Evolutionary conservation across 306 rosid genomes (phyloP).

Genomic region (Styphnolobium japonicum): DNA sequence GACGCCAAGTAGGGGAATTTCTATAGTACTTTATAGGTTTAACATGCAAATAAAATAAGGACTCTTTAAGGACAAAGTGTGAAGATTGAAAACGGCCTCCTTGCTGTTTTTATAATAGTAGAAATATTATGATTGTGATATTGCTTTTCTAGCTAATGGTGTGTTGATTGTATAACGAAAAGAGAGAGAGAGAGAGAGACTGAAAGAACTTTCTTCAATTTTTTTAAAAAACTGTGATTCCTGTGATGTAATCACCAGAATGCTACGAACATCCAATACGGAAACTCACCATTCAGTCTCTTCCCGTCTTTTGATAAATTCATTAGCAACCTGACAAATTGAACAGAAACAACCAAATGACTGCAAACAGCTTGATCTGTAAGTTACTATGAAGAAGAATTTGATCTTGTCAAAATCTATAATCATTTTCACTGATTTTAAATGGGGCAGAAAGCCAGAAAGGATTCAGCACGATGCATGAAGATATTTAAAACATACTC

Average conservation of each 20-base stretch:
- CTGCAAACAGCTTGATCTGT: not conserved
- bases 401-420: not conserved
- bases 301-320: constrained; percentile 80
- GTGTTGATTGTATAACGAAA: too few species aligned
- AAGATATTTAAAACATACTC: constrained; percentile 45
- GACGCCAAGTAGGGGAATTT: not conserved
- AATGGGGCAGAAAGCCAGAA: not conserved
- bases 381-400: not conserved
- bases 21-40: not conserved
- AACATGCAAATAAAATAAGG: too few species aligned
- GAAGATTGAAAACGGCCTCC: not conserved
- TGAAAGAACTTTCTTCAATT: not conserved
- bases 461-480: not conserved
- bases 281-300: constrained; percentile 89
- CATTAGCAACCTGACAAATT: constrained; percentile 77
- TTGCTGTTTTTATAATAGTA: not conserved
- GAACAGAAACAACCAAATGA: constrained; percentile 11
- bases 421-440: too few species aligned
- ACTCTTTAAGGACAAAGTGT: too few species aligned
- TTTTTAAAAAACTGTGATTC: not conserved
- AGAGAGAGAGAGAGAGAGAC: not conserved
- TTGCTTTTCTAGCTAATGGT: not conserved
- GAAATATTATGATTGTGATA: not conserved
- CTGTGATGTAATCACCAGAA: constrained; percentile 13
- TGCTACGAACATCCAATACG: not conserved